Evolutionary conservation across 371 early-diverging fungal species (phyloP), one percentile per base, ranked within the genome.

Genomic region (Smittium mucronatum): DNA sequence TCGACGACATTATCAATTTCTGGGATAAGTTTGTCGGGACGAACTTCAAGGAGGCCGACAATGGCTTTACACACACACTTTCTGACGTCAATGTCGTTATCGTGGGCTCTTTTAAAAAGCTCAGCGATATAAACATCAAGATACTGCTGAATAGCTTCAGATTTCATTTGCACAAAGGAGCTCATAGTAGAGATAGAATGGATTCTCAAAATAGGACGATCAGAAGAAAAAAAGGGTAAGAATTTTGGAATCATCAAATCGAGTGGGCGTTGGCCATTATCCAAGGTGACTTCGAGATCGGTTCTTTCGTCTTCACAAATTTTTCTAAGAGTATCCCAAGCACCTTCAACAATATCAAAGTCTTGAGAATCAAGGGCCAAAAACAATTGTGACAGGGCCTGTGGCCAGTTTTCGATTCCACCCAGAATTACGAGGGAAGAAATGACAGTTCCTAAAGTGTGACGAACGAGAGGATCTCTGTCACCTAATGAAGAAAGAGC

Each of bases 41-140:
- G 81, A 26, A 85, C 83, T 75, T 94, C 95, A n/a, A 94, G 81
- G 66, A 94, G 77, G 74, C 86, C 85, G 57, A 93, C 93, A 66
- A 97, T 80, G 1, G 92, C 89, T 75, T 92, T 89, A 82, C 98
- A 98, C n/a, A 97, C 92, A 29, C 86, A 83, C 76, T 89, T 89
- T 69, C 92, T 90, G 29, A 96, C 91, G 16, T 89, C 88, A 32
- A 86, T 72, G 69, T 88, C 83, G 58, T 80, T 81, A 77, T 95
- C 94, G 67, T 83, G 87, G 1, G 95, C 90, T 33, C 89, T 83
- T 69, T 84, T 79, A 74, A 91, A 95, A 58, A 97, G 81, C 25
- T 85, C 89, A 30, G 79, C 78, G 47, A 95, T 83, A 80, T 89
- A 95, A 11, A 83, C 81, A 73, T 87, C 81, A 47, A 81, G 81